Percentiles rank a stretch among this genome's conserved stretches.
These are phyloP conservation scores for Suillus americanus DNA, from an alignment of 768 basidiomycete genomes.

Conservation along the genomic window DNA sequence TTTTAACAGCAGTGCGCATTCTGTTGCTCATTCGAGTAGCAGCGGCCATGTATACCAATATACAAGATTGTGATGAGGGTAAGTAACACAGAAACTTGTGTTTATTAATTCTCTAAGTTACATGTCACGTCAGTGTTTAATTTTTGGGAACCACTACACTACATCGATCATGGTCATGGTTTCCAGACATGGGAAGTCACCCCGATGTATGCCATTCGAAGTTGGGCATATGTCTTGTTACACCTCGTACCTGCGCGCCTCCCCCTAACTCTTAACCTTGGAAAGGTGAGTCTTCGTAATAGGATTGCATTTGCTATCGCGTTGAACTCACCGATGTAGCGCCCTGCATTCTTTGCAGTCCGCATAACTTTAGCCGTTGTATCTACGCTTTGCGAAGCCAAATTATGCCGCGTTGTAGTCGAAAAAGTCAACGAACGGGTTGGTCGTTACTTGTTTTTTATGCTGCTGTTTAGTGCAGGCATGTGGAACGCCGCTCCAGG, in stretches of 20 bases:
- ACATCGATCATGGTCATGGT: slow-evolving; percentile 78
- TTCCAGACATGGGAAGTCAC: slow-evolving; percentile 99
- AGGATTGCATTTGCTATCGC: not conserved
- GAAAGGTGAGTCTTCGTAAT: slow-evolving; percentile 58
- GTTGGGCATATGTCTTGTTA: slow-evolving; percentile 89
- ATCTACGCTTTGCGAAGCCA: slow-evolving; percentile 75
- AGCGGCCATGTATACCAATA: slow-evolving; percentile 93
- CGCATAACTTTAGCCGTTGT: slow-evolving; percentile 76
- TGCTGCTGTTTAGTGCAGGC: slow-evolving; percentile 81
- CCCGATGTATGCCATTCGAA: slow-evolving; percentile 86
- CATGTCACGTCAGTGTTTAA: slow-evolving; percentile 75
- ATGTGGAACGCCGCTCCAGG: slow-evolving; percentile 94
- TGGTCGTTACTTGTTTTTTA: slow-evolving; percentile 91
- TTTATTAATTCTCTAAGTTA: slow-evolving; percentile 1
- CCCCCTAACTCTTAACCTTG: slow-evolving; percentile 54
- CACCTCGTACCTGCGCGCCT: slow-evolving; percentile 71
- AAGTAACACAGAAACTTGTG: slow-evolving; percentile 6
- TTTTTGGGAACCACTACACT: slow-evolving; percentile 98
- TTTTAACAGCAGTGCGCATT: slow-evolving; percentile 81
- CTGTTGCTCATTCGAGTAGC: slow-evolving; percentile 77
- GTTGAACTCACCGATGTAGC: slow-evolving; percentile 43
- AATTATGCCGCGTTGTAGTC: slow-evolving; percentile 77
- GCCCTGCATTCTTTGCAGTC: slow-evolving; percentile 86
- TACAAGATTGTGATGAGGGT: slow-evolving; percentile 98
- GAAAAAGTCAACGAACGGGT: slow-evolving; percentile 85